Evolutionary conservation across 257 asterid genomes (phyloP).

Genomic region (Ophiorrhiza pumila): DNA sequence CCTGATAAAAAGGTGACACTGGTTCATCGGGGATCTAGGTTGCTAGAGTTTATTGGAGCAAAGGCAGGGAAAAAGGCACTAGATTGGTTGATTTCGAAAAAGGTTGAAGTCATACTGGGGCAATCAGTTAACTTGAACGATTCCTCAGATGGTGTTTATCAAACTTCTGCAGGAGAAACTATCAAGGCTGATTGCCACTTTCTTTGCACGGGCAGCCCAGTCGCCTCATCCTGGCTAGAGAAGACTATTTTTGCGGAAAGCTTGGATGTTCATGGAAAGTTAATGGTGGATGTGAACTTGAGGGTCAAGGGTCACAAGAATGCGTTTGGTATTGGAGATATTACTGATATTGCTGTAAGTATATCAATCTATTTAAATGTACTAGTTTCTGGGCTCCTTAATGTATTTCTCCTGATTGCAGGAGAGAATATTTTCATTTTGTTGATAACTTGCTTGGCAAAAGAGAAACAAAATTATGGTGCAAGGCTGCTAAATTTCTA

Average conservation of each 20-base stretch:
- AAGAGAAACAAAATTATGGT: neutral
- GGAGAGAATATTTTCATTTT: neutral
- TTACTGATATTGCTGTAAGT: slow-evolving; percentile 69
- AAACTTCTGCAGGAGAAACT: slow-evolving; percentile 67
- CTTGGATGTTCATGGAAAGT: slow-evolving; percentile 56
- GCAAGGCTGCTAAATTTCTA: neutral
- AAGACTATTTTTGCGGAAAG: slow-evolving; percentile 46
- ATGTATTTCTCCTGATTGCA: neutral
- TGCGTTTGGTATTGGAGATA: slow-evolving; percentile 73
- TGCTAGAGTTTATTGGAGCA: slow-evolving; percentile 61
- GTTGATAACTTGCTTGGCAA: too few species aligned
- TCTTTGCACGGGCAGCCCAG: slow-evolving; percentile 56
- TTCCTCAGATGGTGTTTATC: slow-evolving; percentile 41
- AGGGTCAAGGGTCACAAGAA: slow-evolving; percentile 62
- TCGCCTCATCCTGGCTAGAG: slow-evolving; percentile 70
- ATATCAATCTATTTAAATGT: slow-evolving; percentile 2
- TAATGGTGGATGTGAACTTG: slow-evolving; percentile 60
- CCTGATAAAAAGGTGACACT: slow-evolving; percentile 77
- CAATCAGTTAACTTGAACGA: slow-evolving; percentile 55
- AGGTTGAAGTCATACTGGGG: slow-evolving; percentile 69
- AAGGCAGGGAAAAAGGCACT: slow-evolving; percentile 68
- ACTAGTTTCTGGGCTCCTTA: neutral
- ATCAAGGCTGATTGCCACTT: slow-evolving; percentile 73
- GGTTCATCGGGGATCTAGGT: slow-evolving; percentile 70
- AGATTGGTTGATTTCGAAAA: slow-evolving; percentile 63